phyloP scores from a whole-genome alignment of 352 stramenopile genomes.

The Phytophthora brassicae region DNA sequence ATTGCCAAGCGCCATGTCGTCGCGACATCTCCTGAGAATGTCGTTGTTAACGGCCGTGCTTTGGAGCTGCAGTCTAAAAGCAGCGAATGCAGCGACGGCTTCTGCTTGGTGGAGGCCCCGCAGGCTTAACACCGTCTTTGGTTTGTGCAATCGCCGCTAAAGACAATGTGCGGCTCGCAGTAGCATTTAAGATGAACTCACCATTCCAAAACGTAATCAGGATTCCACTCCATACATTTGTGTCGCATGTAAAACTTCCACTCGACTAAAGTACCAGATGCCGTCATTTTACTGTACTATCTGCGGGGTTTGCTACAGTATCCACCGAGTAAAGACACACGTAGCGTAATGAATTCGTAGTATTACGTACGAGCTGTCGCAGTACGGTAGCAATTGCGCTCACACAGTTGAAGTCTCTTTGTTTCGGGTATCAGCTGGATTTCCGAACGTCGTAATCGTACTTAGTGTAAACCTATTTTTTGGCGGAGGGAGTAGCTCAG shows the following conservation, averaged over 20 bases:
- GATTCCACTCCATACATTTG: conserved; percentile 10
- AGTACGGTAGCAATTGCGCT: neutral
- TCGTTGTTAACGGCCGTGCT: conserved; percentile 18
- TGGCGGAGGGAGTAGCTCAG: neutral
- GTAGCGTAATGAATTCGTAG: neutral
- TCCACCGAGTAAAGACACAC: no score
- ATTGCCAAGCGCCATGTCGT: conserved; percentile 33
- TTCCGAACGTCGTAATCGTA: conserved; percentile 23
- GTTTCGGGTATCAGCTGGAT: conserved; percentile 5
- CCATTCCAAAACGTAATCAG: conserved; percentile 21
- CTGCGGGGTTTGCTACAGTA: no score
- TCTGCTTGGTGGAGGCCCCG: conserved; percentile 68
- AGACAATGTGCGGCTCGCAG: conserved; percentile 9
- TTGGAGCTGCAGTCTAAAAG: conserved; percentile 65
- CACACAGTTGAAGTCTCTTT: conserved; percentile 10
- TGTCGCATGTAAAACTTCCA: conserved; percentile 5
- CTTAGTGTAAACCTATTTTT: conserved; percentile 27
- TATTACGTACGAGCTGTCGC: no score
- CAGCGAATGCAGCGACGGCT: conserved; percentile 86
- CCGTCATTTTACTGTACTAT: no score
- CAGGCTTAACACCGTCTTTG: conserved; percentile 69
- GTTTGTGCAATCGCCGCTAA: conserved; percentile 13
- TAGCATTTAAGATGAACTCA: conserved; percentile 9
- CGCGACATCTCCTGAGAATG: conserved; percentile 26
- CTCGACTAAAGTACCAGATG: neutral